Conservation (phyloP, 768 basidiomycete genomes). For the Leccinum boreale region DNA sequence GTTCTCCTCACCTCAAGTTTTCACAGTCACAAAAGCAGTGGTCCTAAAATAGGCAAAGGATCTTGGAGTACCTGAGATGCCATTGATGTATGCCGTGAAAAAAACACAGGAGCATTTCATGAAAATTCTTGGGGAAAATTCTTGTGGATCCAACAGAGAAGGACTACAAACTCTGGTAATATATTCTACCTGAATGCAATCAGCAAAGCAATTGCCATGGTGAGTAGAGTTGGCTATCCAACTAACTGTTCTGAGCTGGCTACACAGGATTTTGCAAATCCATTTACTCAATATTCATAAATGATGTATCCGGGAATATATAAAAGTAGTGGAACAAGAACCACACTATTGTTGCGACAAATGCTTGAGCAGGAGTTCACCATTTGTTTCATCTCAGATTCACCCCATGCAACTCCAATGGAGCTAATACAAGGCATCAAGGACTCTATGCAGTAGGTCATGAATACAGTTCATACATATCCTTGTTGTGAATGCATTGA, state of each 20-base stretch:
- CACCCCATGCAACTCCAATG: conserved; percentile 33
- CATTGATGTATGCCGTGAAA: conserved; percentile 21
- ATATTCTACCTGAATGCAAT: conserved; percentile 30
- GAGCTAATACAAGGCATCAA: conserved; percentile 12
- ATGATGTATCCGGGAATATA: conserved; percentile 35
- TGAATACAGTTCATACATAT: too few relatives aligned
- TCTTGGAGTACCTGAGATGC: conserved; percentile 28
- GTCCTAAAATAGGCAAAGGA: conserved; percentile 29
- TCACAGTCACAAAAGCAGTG: conserved; percentile 28
- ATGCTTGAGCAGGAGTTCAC: conserved; percentile 32
- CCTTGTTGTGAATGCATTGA: not conserved
- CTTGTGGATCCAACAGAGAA: conserved; percentile 23
- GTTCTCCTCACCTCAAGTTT: conserved; percentile 29
- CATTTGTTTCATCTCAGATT: conserved; percentile 29
- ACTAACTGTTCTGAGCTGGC: not conserved
- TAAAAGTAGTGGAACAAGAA: conserved; percentile 40
- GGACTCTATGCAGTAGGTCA: conserved; percentile 17
- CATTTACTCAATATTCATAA: conserved; percentile 27
- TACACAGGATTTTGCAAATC: conserved; percentile 22
- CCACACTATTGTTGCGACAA: conserved; percentile 25
- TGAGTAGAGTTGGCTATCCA: not conserved
- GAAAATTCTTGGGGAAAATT: conserved; percentile 23
- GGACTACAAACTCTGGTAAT: conserved; percentile 15
- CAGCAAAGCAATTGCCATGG: conserved; percentile 16
- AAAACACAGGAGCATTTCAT: conserved; percentile 17